phyloP scores from a whole-genome alignment of 805 yeast genomes.

The Isabelozyma heimii region DNA sequence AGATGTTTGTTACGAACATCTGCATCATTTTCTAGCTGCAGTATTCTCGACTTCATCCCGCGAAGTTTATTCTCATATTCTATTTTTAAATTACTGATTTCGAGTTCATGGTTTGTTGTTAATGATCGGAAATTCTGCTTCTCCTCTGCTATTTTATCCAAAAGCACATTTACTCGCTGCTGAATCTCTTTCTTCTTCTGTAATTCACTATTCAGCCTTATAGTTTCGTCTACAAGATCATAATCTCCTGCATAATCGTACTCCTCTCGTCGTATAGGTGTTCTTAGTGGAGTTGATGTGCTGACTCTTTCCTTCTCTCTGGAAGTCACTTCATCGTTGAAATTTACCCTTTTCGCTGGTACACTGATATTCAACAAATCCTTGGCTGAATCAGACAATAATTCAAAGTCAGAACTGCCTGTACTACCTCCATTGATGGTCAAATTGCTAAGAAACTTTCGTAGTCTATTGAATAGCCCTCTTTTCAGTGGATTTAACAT shows the following conservation, averaged over 20 bases:
- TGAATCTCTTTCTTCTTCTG: slow-evolving; percentile 1
- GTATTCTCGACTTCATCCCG: background rate
- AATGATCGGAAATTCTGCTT: slow-evolving; percentile 1
- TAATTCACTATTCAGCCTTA: slow-evolving; percentile 2
- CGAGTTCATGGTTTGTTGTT: slow-evolving; percentile 1
- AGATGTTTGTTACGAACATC: slow-evolving; percentile 1
- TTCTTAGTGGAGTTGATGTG: background rate
- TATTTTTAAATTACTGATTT: slow-evolving; percentile 1
- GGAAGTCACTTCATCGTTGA: slow-evolving; percentile 3
- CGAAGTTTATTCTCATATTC: background rate
- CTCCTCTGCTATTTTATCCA: slow-evolving; percentile 4
- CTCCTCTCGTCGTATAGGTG: slow-evolving; percentile 3
- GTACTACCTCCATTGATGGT: slow-evolving; percentile 9
- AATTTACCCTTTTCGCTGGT: slow-evolving; percentile 9
- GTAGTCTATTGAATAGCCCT: slow-evolving; percentile 8
- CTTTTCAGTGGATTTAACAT: background rate
- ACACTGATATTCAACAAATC: slow-evolving; percentile 5
- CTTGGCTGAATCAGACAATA: slow-evolving; percentile 14
- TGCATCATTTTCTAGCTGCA: background rate
- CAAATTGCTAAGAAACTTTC: slow-evolving; percentile 10
- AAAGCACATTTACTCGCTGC: background rate
- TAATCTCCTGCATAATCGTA: slow-evolving; percentile 2
- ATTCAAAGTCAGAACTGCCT: slow-evolving; percentile 8
- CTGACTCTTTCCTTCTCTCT: background rate
- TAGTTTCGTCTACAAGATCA: slow-evolving; percentile 12